These are phyloP conservation scores for Globisporangium lucens DNA, from an alignment of 352 stramenopile genomes.

Conservation along the genomic window DNA sequence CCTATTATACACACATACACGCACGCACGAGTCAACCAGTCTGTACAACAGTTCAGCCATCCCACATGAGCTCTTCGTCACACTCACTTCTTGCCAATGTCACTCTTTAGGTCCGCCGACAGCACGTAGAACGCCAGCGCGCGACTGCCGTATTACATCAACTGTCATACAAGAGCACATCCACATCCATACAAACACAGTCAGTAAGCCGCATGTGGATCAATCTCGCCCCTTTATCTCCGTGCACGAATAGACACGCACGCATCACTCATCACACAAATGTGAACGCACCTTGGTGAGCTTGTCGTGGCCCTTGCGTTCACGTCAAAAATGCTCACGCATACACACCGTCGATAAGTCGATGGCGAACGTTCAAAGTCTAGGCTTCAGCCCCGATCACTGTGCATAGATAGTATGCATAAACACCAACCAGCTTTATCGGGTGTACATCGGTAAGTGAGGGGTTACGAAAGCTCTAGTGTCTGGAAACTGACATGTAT, in stretches of 20 bases:
- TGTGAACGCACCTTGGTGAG: slow-evolving; percentile 76
- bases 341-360: no score
- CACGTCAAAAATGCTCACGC: no score
- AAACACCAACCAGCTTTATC: no score
- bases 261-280: not conserved
- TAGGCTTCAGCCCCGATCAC: no score
- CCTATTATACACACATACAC: slow-evolving; percentile 6
- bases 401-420: no score
- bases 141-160: slow-evolving; percentile 83
- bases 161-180: slow-evolving; percentile 18
- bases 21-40: no score
- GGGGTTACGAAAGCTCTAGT: no score
- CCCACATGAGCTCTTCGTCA: no score
- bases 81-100: slow-evolving; percentile 56
- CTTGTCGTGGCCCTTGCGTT: slow-evolving; percentile 70
- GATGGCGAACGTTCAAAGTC: no score
- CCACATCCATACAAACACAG: slow-evolving; percentile 3
- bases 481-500: no score
- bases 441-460: no score
- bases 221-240: not conserved
- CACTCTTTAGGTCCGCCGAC: slow-evolving; percentile 76
- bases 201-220: not conserved
- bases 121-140: slow-evolving; percentile 79
- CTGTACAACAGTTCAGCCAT: not conserved
- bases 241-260: not conserved